These are phyloP conservation scores for Sindora glabra DNA, from an alignment of 306 rosid species.

Conservation along the genomic window DNA sequence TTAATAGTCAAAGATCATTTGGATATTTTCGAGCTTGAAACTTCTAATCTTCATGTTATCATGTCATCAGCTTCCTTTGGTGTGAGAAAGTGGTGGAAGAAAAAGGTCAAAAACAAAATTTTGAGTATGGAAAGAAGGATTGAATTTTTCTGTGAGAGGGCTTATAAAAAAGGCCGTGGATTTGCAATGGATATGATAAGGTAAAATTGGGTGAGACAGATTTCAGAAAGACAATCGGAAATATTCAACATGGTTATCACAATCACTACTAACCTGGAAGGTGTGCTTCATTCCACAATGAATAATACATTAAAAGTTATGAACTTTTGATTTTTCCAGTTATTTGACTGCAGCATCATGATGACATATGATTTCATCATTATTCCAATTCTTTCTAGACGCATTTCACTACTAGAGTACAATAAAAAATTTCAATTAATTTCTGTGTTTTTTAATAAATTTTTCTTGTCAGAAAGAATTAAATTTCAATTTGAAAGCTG, in stretches of 20 bases:
- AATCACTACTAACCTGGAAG: neutral
- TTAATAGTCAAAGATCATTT: no score
- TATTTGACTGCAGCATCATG: neutral
- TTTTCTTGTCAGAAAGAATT: no score
- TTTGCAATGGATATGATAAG: conserved; percentile 66
- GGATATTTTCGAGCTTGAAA: conserved; percentile 65
- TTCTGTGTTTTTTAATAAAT: no score
- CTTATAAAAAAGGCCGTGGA: conserved; percentile 63
- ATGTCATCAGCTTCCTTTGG: neutral
- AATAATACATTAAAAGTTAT: neutral
- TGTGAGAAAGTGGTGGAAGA: neutral
- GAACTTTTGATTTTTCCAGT: neutral
- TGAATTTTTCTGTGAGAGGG: neutral
- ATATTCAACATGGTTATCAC: conserved; percentile 43
- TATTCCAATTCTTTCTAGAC: no score
- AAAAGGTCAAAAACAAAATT: neutral
- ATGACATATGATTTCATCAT: no score
- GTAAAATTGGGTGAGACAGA: conserved; percentile 45
- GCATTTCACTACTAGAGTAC: no score
- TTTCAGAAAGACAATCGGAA: conserved; percentile 52
- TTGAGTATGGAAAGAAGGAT: neutral
- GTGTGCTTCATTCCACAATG: conserved; percentile 1
- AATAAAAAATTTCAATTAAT: no score
- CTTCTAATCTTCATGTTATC: conserved; percentile 40
- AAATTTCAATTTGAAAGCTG: no score